phyloP scores from a whole-genome alignment of 2,329 filamentous ascomycete species.

The Hypoxylon sp. region DNA sequence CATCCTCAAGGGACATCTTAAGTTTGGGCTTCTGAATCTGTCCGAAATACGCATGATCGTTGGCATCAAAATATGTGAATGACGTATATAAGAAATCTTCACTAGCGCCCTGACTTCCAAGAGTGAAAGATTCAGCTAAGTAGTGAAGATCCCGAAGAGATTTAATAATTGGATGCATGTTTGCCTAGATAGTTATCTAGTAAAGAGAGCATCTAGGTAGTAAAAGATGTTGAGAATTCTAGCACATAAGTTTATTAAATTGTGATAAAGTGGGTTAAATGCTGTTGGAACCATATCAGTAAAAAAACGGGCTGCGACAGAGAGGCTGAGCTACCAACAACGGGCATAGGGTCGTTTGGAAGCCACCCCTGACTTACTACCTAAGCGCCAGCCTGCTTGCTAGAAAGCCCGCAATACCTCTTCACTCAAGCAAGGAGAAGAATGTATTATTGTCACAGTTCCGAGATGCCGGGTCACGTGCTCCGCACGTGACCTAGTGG shows the following conservation, averaged over 20 bases:
- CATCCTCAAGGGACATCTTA: neutral
- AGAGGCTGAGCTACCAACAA: too few species aligned
- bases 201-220: neutral
- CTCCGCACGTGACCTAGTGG: too few species aligned
- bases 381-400: too few species aligned
- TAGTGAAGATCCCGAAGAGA: neutral
- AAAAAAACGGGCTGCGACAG: too few species aligned
- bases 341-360: too few species aligned
- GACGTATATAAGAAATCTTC: slow-evolving; percentile 5
- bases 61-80: neutral
- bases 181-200: neutral
- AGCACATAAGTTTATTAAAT: neutral
- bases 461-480: too few species aligned
- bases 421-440: too few species aligned
- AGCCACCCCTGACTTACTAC: too few species aligned
- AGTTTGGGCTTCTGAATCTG: neutral
- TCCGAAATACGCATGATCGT: slow-evolving; percentile 8
- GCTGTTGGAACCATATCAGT: neutral
- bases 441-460: too few species aligned
- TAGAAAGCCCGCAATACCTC: too few species aligned
- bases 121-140: slow-evolving; percentile 2
- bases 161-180: neutral
- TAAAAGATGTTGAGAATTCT: neutral
- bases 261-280: neutral
- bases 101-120: neutral